Evolutionary conservation across 139 green algal genomes (phyloP).

Genomic region (Axilococcus clingmanii): DNA sequence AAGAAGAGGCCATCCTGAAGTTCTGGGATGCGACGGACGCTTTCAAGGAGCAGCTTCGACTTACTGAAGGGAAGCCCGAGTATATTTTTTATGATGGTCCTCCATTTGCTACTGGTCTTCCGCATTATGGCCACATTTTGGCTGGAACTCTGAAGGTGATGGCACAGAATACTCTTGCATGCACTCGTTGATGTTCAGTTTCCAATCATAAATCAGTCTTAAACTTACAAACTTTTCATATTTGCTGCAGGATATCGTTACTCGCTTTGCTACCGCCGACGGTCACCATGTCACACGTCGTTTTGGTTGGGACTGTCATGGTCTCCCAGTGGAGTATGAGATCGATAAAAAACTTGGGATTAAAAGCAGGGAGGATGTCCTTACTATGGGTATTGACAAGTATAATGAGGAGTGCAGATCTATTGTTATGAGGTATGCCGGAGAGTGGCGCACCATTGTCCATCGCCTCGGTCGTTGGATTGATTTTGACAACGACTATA

Average conservation of each 20-base stretch:
- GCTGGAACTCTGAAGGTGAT: constrained; percentile 94
- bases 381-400: constrained; percentile 87
- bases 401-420: constrained; percentile 99
- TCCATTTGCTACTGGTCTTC: constrained; percentile 95
- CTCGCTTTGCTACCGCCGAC: constrained; percentile 77
- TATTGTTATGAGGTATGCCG: constrained; percentile 97
- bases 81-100: constrained; percentile 98
- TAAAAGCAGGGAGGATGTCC: constrained; percentile 76
- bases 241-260: constrained; percentile 96
- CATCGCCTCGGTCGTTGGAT: constrained; percentile 95
- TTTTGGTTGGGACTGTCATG: constrained; percentile 99
- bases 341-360: constrained; percentile 98
- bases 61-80: constrained; percentile 78
- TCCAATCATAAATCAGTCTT: too few species aligned
- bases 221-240: not conserved
- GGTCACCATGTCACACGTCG: constrained; percentile 82
- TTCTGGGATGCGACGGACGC: constrained; percentile 78
- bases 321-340: constrained; percentile 97
- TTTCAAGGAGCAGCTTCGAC: constrained; percentile 79
- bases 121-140: constrained; percentile 98
- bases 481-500: constrained; percentile 99
- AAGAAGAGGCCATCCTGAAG: constrained; percentile 74
- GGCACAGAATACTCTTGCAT: not conserved
- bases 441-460: constrained; percentile 92
- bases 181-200: too few species aligned